Conservation (phyloP, 2,329 filamentous ascomycete genomes). For the Sporothrix protearum region DNA sequence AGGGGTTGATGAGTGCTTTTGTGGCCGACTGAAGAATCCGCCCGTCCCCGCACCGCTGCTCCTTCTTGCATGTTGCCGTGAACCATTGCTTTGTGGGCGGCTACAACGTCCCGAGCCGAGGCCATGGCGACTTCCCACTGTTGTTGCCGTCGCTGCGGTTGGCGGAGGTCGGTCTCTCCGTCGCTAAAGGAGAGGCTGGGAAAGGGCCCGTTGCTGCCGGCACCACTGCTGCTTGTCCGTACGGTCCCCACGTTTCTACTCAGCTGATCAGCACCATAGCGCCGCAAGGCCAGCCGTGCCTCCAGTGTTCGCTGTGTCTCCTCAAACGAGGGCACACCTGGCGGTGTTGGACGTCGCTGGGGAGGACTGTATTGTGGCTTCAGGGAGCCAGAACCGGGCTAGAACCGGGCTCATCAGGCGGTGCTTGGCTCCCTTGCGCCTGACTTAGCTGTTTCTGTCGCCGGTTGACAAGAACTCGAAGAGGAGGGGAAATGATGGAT, state of each 20-base stretch:
- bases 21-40: not conserved
- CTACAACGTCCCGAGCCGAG: not conserved
- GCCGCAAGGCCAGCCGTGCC: slow-evolving; percentile 17
- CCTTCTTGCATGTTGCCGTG: not conserved
- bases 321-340: slow-evolving; percentile 28
- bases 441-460: not conserved
- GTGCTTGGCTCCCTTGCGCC: not conserved
- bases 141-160: not conserved
- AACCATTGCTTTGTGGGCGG: not conserved
- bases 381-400: slow-evolving; percentile 19
- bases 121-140: not conserved
- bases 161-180: not conserved
- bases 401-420: not conserved
- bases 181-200: slow-evolving; percentile 8
- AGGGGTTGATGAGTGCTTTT: not conserved
- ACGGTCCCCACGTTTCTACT: not conserved
- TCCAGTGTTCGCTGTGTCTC: slow-evolving; percentile 14
- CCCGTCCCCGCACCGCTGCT: not conserved
- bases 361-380: slow-evolving; percentile 25
- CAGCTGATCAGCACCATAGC: not conserved
- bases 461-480: slow-evolving; percentile 1
- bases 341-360: slow-evolving; percentile 26
- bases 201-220: slow-evolving; percentile 1
- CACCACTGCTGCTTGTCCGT: not conserved
- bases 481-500: not conserved